These are phyloP conservation scores for Euryodendron excelsum DNA, from an alignment of 148 eudicot genomes.

Conservation along the genomic window DNA sequence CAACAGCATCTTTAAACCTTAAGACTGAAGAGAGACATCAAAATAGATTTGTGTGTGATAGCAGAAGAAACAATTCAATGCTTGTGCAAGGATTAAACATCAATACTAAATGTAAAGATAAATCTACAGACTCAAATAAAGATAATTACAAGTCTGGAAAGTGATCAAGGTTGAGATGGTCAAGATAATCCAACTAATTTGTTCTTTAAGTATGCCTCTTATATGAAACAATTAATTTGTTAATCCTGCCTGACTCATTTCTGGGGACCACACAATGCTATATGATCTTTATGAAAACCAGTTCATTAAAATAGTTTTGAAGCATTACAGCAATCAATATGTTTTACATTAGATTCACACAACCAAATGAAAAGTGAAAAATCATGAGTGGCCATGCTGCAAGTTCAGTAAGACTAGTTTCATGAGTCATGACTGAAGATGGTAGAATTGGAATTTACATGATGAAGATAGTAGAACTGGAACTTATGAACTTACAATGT, in stretches of 20 bases:
- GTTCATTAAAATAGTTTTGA: neutral
- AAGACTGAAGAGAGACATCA: neutral
- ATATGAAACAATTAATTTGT: neutral
- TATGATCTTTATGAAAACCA: neutral
- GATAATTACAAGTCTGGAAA: neutral
- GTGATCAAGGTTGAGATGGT: neutral
- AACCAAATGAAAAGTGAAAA: neutral
- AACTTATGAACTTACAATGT: conserved; percentile 60
- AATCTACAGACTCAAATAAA: neutral
- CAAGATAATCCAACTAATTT: neutral
- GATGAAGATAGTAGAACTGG: neutral
- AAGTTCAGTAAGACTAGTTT: neutral
- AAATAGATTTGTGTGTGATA: neutral
- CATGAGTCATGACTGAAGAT: neutral
- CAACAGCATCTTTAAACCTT: neutral
- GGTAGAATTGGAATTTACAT: neutral
- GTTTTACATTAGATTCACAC: neutral
- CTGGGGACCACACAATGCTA: neutral
- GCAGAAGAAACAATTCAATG: neutral
- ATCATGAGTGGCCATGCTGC: neutral
- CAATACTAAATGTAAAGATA: neutral
- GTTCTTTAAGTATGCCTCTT: neutral
- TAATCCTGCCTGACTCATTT: neutral
- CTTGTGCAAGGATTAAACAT: neutral
- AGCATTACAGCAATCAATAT: neutral